Conservation (phyloP, 495 filamentous ascomycete genomes). For the Neurospora africana region DNA sequence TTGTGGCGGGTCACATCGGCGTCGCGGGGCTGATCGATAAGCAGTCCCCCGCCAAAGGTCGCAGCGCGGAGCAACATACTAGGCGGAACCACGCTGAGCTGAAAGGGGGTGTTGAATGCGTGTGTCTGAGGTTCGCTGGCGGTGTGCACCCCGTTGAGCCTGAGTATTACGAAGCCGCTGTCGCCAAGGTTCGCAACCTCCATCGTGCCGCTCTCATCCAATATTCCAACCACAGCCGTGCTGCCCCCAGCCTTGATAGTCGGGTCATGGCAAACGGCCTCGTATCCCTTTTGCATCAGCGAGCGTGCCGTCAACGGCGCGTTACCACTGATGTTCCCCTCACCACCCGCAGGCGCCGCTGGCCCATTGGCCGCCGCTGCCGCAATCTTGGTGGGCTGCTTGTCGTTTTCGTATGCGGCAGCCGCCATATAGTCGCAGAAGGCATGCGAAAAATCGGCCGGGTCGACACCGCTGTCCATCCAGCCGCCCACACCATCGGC, state of each 20-base stretch:
- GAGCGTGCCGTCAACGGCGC: conserved; percentile 46
- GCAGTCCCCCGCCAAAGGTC: conserved; percentile 68
- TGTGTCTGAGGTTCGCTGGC: conserved; percentile 83
- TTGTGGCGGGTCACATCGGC: conserved; percentile 65
- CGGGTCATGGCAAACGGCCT: conserved; percentile 62
- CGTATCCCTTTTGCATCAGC: conserved; percentile 76
- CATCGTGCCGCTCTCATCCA: conserved; percentile 55
- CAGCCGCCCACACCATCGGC: conserved; percentile 95
- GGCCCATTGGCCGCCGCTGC: conserved; percentile 5
- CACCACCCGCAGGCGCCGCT: conserved; percentile 5
- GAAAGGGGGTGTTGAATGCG: conserved; percentile 94
- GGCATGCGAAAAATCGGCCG: conserved; percentile 91
- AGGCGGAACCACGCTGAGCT: conserved; percentile 79
- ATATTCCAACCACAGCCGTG: conserved; percentile 77
- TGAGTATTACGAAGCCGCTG: conserved; percentile 84
- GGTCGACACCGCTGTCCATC: conserved; percentile 81
- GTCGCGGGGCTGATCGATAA: conserved; percentile 73
- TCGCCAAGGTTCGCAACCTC: conserved; percentile 95
- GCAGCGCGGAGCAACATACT: conserved; percentile 63
- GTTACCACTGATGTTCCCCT: neutral
- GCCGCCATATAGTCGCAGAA: conserved; percentile 84
- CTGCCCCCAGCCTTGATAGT: conserved; percentile 72
- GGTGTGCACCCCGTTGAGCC: conserved; percentile 71
- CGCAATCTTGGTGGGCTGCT: conserved; percentile 4
- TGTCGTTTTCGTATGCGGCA: conserved; percentile 46